Conservation (phyloP, 352 stramenopile genomes). For the Ophiocytium majus region DNA sequence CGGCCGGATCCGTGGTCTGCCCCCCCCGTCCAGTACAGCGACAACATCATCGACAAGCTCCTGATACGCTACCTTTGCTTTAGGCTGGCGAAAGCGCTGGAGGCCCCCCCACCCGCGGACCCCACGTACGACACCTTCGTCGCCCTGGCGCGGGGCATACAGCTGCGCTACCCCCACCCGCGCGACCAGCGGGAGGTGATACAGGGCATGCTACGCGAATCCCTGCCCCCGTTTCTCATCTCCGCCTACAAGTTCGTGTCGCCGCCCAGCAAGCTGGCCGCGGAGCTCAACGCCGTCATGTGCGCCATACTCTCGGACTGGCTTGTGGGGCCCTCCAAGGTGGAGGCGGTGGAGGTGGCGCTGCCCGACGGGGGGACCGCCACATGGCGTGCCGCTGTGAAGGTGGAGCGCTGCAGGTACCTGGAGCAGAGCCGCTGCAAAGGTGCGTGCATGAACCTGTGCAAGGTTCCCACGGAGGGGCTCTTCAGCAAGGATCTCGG, state of each 20-base stretch:
- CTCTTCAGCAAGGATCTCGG: conserved; percentile 56
- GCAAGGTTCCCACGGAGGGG: conserved; percentile 55
- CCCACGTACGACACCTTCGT: conserved; percentile 15
- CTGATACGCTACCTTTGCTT: background rate
- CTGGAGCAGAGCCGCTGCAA: conserved; percentile 55
- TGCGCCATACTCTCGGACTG: conserved; percentile 40
- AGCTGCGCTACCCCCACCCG: background rate
- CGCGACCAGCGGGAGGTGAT: background rate
- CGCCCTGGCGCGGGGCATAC: background rate
- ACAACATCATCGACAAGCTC: conserved; percentile 15
- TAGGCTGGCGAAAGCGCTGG: background rate
- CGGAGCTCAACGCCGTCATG: conserved; percentile 51
- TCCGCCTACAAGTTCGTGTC: background rate
- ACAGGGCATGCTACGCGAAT: background rate
- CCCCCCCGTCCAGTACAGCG: background rate
- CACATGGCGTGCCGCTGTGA: conserved; percentile 42
- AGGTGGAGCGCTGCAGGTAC: conserved; percentile 54
- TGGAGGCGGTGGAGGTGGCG: background rate
- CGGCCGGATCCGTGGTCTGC: background rate
- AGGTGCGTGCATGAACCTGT: conserved; percentile 58
- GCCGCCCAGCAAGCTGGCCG: conserved; percentile 27
- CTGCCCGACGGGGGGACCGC: conserved; percentile 12
- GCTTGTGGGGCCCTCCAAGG: conserved; percentile 33
- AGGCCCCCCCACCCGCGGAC: background rate
- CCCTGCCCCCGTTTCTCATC: background rate